Evolutionary conservation across 2,329 filamentous ascomycete species (phyloP), one percentile per base, ranked within the genome.

Genomic region (Penicillium sp.): DNA sequence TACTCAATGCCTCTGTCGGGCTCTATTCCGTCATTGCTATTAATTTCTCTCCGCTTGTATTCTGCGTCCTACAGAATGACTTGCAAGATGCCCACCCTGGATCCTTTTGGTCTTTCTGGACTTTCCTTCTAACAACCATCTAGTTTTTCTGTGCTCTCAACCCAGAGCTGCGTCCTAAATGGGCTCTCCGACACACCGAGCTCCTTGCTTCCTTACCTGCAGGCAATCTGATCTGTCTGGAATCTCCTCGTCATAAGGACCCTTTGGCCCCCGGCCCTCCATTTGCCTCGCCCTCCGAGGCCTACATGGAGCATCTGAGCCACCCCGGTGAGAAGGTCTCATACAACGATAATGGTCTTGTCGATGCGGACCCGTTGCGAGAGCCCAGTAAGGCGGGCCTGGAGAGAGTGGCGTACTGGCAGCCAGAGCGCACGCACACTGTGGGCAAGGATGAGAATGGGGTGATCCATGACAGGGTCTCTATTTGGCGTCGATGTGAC

Each of bases 231-330:
- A 80, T 89, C 54, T 89, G 87, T 77, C 84, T 96, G 64, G 92
- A 96, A 74, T 96, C 90, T 74, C 92, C 92, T 10, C 87, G 89
- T 1, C 84, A 86, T 64, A 95, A 93, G 75, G 83, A 86, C 47
- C 84, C 89, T 10, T 81, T 81, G 12, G 82, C 84, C 10, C 83
- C 83, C 10, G 92, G 92, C 0, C 92, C 92, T 13, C 92, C 92
- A 1, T 93, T 86, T 83, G 87, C 88, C 8, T 78, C 91, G 40
- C 85, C 86, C 13, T 84, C 90, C 0, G 84, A 87, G 62, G 85
- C 91, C 30, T 95, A 96, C 76, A 80, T 88, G 70, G 88, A 87
- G 64, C 88, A 94, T 68, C 83, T 96, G 44, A 84, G 83, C 58
- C 83, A 85, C 53, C 92, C 92, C 0, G 91, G 91, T 1, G 82